These are phyloP conservation scores for Alternaria postmessia DNA, from an alignment of 2,329 filamentous ascomycete species.

Conservation along the genomic window DNA sequence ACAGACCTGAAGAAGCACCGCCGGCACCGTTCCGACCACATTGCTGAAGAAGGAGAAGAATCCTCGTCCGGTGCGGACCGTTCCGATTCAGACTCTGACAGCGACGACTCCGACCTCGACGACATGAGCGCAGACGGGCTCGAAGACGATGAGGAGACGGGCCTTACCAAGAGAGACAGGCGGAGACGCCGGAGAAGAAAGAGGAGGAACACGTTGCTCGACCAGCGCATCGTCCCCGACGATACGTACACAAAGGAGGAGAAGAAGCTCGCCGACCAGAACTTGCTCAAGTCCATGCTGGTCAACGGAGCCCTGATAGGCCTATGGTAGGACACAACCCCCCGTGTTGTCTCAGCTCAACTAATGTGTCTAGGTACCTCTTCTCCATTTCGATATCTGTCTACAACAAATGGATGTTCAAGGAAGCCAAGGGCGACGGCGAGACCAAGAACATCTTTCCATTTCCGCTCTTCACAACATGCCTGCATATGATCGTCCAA, in stretches of 20 bases:
- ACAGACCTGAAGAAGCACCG: slow-evolving; percentile 39
- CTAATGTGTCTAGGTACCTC: slow-evolving; percentile 60
- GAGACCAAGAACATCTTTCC: slow-evolving; percentile 72
- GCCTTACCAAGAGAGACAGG: slow-evolving; percentile 77
- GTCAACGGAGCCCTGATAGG: slow-evolving; percentile 84
- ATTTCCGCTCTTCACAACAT: slow-evolving; percentile 94
- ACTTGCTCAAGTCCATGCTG: slow-evolving; percentile 71
- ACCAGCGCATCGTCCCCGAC: slow-evolving; percentile 70
- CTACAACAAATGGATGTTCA: slow-evolving; percentile 99
- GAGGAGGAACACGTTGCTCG: slow-evolving; percentile 73
- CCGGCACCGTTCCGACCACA: slow-evolving; percentile 41
- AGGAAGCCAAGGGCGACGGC: slow-evolving; percentile 58
- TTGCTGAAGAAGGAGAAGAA: slow-evolving; percentile 46
- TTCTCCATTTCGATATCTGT: slow-evolving; percentile 81
- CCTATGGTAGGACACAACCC: slow-evolving; percentile 68
- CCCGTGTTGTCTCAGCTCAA: neutral
- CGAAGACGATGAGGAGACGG: slow-evolving; percentile 87
- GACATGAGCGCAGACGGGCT: slow-evolving; percentile 72
- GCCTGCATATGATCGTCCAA: slow-evolving; percentile 92
- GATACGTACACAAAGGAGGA: slow-evolving; percentile 71
- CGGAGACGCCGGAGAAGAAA: slow-evolving; percentile 72
- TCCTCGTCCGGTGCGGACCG: slow-evolving; percentile 36
- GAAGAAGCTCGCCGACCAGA: slow-evolving; percentile 77
- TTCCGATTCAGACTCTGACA: slow-evolving; percentile 45
- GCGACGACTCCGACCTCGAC: slow-evolving; percentile 65